Evolutionary conservation across 2,329 filamentous ascomycete genomes (phyloP), one percentile per base, ranked within the genome.

Genomic region (Xylaria sp.): DNA sequence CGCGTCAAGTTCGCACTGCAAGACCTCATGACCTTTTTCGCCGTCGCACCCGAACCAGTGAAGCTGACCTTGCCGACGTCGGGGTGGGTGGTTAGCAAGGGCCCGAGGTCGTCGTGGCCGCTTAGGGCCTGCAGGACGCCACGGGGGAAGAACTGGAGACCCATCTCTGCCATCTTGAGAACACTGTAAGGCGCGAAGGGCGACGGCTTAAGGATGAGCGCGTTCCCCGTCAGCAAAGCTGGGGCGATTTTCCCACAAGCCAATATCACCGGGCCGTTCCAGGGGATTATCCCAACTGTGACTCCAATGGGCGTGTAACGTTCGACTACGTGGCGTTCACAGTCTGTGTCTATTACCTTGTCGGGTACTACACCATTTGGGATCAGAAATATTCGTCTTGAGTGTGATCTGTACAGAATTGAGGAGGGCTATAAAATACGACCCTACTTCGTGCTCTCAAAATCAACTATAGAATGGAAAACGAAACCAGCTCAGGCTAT

Each of bases 21-120:
- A n/a, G 82, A 84, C 63, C 83, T 83, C 82, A 89, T 85, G 62
- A 91, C 85, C 76, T 84, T 84, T 80, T 89, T 90, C 10, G 89
- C 89, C 0, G 86, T 89, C 0, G 82, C 80, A 7, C 82, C 86
- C 12, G 86, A 89, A 2, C 89, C 88, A 0, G 89, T 91, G 78
- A 91, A 91, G 71, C 82, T 84, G 75, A 91, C 85, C 81, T 89
- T 91, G 65, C 85, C 82, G 63, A 90, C 84, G 23, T 82, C 85
- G 0, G 87, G 86, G 72, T 91, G 88, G n/a, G 75, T 77, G 0
- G 87, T 89, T 60, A 91, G 76, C 82, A 82, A 83, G 0, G 85
- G 86, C 3, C 89, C 89, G 6, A 91, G 83, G 48, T 82, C 80
- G 71, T 90, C 88, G 60, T 87, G 87, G 7, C 89, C 89, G 60